Evolutionary conservation across 768 basidiomycete genomes (phyloP).

Genomic region (Suillus lakei): DNA sequence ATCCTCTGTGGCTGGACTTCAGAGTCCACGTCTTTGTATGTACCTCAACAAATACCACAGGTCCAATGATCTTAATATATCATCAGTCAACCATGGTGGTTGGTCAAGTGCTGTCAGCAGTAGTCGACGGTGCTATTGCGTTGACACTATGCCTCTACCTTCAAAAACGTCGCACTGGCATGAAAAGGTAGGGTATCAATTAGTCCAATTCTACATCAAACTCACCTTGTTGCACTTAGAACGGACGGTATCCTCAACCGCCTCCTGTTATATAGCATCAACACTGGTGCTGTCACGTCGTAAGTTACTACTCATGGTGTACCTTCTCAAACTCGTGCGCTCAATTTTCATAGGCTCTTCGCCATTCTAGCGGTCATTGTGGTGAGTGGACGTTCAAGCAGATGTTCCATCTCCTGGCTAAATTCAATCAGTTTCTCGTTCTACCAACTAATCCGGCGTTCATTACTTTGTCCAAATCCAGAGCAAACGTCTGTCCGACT

Average conservation of each 20-base stretch:
- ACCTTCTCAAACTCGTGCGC: neutral
- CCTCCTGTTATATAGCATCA: slow-evolving; percentile 21
- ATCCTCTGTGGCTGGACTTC: neutral
- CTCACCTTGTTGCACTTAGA: slow-evolving; percentile 1
- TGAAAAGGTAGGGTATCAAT: slow-evolving; percentile 9
- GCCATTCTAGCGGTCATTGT: slow-evolving; percentile 15
- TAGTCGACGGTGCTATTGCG: slow-evolving; percentile 14
- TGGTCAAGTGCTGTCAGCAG: slow-evolving; percentile 14
- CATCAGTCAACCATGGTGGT: slow-evolving; percentile 18
- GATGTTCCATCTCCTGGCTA: neutral
- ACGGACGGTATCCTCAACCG: slow-evolving; percentile 19
- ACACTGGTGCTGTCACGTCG: slow-evolving; percentile 19
- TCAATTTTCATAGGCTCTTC: slow-evolving; percentile 8
- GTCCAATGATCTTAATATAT: neutral
- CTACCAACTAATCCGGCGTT: slow-evolving; percentile 10
- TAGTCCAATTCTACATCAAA: neutral
- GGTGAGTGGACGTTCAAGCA: neutral
- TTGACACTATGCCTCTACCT: slow-evolving; percentile 16
- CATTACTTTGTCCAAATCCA: slow-evolving; percentile 17
- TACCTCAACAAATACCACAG: neutral
- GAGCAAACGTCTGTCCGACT: slow-evolving; percentile 17
- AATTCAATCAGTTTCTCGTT: slow-evolving; percentile 5
- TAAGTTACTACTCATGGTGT: neutral
- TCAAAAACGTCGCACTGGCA: slow-evolving; percentile 15
- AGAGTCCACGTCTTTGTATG: slow-evolving; percentile 12